phyloP scores from a whole-genome alignment of 129 eudicot genomes.

The Flaveria sonorensis region DNA sequence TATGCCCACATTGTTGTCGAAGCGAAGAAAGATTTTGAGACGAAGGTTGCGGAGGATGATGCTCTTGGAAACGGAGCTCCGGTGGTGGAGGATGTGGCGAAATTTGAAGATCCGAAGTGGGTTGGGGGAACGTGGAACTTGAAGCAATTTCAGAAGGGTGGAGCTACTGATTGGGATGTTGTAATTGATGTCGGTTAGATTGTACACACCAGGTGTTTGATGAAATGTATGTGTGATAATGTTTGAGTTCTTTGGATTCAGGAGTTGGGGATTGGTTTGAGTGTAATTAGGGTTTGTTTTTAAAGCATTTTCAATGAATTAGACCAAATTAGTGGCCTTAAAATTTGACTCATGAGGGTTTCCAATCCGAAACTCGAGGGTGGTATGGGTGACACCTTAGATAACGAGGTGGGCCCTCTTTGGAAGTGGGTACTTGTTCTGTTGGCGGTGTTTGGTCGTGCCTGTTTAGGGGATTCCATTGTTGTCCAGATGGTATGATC shows the following conservation, averaged over 20 bases:
- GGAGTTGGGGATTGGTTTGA: neutral
- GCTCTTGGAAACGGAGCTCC: slow-evolving; percentile 61
- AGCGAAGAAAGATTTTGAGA: slow-evolving; percentile 32
- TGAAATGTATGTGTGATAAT: neutral
- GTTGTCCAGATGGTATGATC: too few relatives aligned
- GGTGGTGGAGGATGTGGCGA: slow-evolving; percentile 38
- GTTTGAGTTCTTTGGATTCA: neutral
- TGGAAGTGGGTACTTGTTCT: too few relatives aligned
- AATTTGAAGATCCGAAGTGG: slow-evolving; percentile 75
- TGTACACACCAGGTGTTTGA: slow-evolving; percentile 14
- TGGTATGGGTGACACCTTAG: too few relatives aligned
- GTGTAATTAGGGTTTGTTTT: slow-evolving; percentile 17
- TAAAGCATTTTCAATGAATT: neutral
- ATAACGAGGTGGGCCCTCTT: too few relatives aligned
- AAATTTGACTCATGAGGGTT: too few relatives aligned
- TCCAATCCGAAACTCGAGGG: too few relatives aligned
- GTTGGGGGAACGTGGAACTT: slow-evolving; percentile 94
- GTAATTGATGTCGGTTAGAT: slow-evolving; percentile 94
- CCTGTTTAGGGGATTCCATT: too few relatives aligned
- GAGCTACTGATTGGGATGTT: slow-evolving; percentile 89
- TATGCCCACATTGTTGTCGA: slow-evolving; percentile 41
- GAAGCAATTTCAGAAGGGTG: slow-evolving; percentile 74
- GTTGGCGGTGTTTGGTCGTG: too few relatives aligned
- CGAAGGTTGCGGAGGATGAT: slow-evolving; percentile 33
- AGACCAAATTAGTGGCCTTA: neutral